Base-by-base conservation (phyloP, 495 filamentous ascomycete species). In the Hypoxylon trugodes region DNA sequence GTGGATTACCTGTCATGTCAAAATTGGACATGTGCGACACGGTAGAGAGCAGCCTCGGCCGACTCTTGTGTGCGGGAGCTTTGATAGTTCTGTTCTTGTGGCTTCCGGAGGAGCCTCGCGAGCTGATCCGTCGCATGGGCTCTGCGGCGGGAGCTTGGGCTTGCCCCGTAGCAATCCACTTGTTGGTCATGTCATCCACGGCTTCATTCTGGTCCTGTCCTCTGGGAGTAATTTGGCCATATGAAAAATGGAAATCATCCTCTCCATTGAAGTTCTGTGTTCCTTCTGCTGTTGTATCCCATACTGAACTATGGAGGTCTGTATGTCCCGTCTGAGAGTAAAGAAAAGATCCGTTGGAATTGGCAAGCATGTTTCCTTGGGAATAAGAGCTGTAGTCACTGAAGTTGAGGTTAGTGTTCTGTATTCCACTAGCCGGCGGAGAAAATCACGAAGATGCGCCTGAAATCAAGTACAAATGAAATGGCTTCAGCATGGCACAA, bases 251-350 rank as follows among this genome's bases (percentile, higher is more conserved):
- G 65, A 72, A 81, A 51, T 82, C 80, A 73, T 80, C 80, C 33
- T 82, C 77, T 73, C 76, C 78, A 61, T 75, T 76, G 64, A 81
- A 81, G 78, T 79, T 80, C 79, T 82, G 79, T 80, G 78, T 68
- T 60, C 78, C 80, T 80, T 81, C 79, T 70, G 71, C 73, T 76
- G 78, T 73, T 69, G 80, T 53, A 51, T 80, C 80, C 80, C 80
- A 82, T 68, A 77, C 73, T 72, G 78, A 74, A 77, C 80, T 73
- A 55, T 65, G 63, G 16, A 78, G 77, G 76, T 80, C 78, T 68
- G 76, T 69, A 76, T 78, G 80, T 81, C 74, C 79, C 75, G 80
- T 80, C 50, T 82, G 80, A 77, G 76, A 80, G 71, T 73, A 77
- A 82, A 77, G 75, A 79, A 80, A 80, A 79, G 72, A 78, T 76